phyloP scores from a whole-genome alignment of 306 rosid species.

The Ormosia semicastrata region DNA sequence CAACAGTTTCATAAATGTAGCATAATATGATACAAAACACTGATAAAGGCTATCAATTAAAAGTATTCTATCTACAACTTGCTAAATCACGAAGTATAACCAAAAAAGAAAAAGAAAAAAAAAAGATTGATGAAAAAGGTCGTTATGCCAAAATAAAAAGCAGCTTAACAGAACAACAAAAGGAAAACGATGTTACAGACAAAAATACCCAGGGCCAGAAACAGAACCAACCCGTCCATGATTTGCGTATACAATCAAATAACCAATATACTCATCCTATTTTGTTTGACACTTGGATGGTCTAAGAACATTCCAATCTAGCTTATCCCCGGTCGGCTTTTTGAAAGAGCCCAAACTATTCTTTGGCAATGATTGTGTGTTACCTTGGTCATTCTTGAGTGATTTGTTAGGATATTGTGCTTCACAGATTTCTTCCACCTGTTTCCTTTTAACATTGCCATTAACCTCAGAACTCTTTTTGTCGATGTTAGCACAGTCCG shows the following conservation, averaged over 20 bases:
- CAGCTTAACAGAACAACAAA: not conserved
- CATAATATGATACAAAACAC: not conserved
- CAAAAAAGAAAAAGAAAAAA: not conserved
- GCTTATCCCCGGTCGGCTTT: slow-evolving; percentile 54
- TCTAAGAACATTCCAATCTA: slow-evolving; percentile 62
- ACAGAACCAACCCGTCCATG: not conserved
- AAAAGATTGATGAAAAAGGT: not conserved
- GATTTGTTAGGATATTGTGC: slow-evolving; percentile 40
- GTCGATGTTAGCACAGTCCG: slow-evolving; percentile 34
- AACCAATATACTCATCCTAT: slow-evolving; percentile 20
- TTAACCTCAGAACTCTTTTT: slow-evolving; percentile 20
- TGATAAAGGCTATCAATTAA: not conserved
- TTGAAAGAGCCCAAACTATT: slow-evolving; percentile 44
- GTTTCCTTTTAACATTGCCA: slow-evolving; percentile 60
- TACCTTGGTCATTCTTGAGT: slow-evolving; percentile 34
- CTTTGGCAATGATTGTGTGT: slow-evolving; percentile 19
- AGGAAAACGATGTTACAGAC: slow-evolving; percentile 9
- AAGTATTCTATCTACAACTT: not conserved
- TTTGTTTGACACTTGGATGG: slow-evolving; percentile 42
- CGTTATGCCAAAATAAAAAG: not conserved
- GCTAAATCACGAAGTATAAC: not conserved
- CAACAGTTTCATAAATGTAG: not conserved
- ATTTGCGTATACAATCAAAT: not conserved
- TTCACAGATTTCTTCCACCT: slow-evolving; percentile 36
- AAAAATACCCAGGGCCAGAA: slow-evolving; percentile 1